Percentiles rank a stretch among this genome's conserved stretches.
Conservation (phyloP, 768 basidiomycete genomes). For the Termitomyces titanicus region DNA sequence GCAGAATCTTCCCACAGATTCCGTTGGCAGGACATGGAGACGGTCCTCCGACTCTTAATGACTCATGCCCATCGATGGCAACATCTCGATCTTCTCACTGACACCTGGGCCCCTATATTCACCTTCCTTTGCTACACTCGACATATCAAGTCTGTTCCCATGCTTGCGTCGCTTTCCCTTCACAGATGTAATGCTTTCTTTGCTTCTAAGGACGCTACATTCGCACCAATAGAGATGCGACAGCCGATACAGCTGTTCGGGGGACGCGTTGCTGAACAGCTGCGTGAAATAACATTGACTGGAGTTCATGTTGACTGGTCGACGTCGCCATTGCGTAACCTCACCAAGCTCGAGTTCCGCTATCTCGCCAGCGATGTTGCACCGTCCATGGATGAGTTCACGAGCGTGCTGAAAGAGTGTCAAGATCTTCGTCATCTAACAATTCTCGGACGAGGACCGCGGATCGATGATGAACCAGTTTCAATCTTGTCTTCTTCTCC, state of each 20-base stretch:
- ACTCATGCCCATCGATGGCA: constrained; percentile 46
- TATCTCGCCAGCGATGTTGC: constrained; percentile 57
- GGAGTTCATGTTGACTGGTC: constrained; percentile 61
- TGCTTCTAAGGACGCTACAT: constrained; percentile 38
- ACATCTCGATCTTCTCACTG: constrained; percentile 46
- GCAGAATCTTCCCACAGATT: constrained; percentile 42
- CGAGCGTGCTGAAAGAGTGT: constrained; percentile 36
- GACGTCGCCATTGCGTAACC: constrained; percentile 33
- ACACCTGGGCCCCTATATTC: constrained; percentile 59
- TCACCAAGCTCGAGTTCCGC: constrained; percentile 47
- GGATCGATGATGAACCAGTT: constrained; percentile 16
- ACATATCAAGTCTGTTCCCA: constrained; percentile 27
- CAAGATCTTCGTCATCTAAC: constrained; percentile 38
- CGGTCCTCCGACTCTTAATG: constrained; percentile 40
- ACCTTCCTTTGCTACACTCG: constrained; percentile 43
- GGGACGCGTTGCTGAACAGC: constrained; percentile 24
- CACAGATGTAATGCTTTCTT: constrained; percentile 60
- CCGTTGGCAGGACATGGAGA: constrained; percentile 40
- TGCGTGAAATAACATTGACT: constrained; percentile 42
- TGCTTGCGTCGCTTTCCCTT: constrained; percentile 38
- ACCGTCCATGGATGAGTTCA: constrained; percentile 47
- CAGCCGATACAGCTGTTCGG: constrained; percentile 44
- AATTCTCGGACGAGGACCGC: constrained; percentile 54
- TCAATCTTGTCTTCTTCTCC: not conserved
- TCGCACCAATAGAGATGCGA: constrained; percentile 38